Conservation (phyloP, 352 stramenopile species). For the Globisporangium cylindrosporum region DNA sequence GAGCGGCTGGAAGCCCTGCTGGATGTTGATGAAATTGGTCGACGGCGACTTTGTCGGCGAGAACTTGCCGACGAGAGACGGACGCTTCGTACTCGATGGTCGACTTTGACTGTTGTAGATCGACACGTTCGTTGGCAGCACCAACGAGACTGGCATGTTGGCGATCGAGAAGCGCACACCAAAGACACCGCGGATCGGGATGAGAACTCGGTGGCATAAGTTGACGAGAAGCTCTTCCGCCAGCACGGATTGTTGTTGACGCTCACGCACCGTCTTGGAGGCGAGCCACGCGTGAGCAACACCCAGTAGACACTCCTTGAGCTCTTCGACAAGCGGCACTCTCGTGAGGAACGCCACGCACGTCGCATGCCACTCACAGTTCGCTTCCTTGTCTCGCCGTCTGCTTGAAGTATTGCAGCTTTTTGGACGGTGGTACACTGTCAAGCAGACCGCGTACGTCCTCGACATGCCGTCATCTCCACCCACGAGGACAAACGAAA, state of each 20-base stretch:
- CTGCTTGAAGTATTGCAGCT: neutral
- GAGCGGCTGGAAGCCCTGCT: slow-evolving; percentile 57
- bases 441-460: slow-evolving; percentile 69
- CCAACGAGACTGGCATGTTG: slow-evolving; percentile 32
- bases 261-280: slow-evolving; percentile 2
- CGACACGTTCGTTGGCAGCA: slow-evolving; percentile 52
- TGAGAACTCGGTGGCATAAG: slow-evolving; percentile 53
- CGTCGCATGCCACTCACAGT: slow-evolving; percentile 52
- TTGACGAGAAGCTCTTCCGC: slow-evolving; percentile 39
- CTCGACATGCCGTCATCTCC: slow-evolving; percentile 65
- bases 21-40: slow-evolving; percentile 45
- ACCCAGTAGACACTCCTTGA: slow-evolving; percentile 50
- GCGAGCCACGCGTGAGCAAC: slow-evolving; percentile 55
- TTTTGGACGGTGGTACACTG: slow-evolving; percentile 56
- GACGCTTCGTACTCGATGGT: neutral
- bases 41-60: slow-evolving; percentile 43
- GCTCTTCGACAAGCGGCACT: slow-evolving; percentile 55
- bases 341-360: slow-evolving; percentile 76
- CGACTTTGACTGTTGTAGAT: slow-evolving; percentile 35
- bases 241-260: neutral
- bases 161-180: slow-evolving; percentile 55
- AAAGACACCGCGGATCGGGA: slow-evolving; percentile 65
- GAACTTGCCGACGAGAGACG: slow-evolving; percentile 15
- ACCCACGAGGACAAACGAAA: slow-evolving; percentile 80
- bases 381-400: slow-evolving; percentile 9